A percentile compares a stretch with the other conserved stretches of the same genome.
Conservation (phyloP, 768 basidiomycete species). For the Auricularia cornea region DNA sequence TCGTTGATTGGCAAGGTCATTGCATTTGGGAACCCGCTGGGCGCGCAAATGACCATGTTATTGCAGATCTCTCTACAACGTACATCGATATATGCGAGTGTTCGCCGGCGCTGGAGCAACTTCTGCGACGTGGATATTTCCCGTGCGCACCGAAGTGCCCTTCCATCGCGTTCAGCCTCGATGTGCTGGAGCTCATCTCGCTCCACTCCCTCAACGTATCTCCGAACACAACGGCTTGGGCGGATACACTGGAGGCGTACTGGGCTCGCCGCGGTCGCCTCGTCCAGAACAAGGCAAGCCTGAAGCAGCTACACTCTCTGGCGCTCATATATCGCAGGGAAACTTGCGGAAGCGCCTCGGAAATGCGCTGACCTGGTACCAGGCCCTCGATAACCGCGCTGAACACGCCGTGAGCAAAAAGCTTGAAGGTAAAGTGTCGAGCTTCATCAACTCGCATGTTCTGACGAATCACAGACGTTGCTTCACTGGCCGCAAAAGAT, state of each 20-base stretch:
- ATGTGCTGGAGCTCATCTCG: not conserved
- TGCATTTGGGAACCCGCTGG: no score
- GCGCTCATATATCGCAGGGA: not conserved
- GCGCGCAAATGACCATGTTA: no score
- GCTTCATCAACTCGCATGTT: no score
- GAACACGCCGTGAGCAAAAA: not conserved
- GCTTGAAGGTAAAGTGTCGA: not conserved
- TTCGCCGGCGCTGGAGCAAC: not conserved
- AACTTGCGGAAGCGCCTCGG: not conserved
- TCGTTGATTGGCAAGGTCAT: not conserved
- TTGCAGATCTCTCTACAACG: not conserved
- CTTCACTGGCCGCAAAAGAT: no score
- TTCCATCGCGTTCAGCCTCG: not conserved
- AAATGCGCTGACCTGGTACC: not conserved
- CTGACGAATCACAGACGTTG: no score
- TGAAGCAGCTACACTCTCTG: no score
- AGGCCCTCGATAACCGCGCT: not conserved
- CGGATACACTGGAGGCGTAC: not conserved
- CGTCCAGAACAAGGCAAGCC: no score
- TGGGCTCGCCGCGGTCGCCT: not conserved
- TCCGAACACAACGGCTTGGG: not conserved
- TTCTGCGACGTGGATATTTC: not conserved
- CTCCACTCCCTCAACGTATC: not conserved
- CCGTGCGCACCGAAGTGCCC: conserved; percentile 3
- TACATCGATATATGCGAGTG: not conserved